phyloP scores from a whole-genome alignment of 176 grass and related monocot genomes.

The Musa troglodytarum region DNA sequence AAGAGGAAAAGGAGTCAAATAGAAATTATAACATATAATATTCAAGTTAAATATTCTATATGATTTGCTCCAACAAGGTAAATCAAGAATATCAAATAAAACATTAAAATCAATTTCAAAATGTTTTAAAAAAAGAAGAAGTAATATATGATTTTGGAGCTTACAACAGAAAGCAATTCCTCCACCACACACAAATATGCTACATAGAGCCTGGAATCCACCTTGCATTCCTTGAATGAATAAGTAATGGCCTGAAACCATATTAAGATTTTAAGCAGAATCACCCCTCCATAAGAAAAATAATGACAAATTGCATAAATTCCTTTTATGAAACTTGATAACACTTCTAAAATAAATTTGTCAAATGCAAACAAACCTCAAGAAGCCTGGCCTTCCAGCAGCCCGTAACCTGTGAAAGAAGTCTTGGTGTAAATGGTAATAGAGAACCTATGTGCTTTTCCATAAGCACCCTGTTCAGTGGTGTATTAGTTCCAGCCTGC shows the following conservation, averaged over 20 bases:
- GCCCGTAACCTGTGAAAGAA: slow-evolving; percentile 8
- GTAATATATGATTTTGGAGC: neutral
- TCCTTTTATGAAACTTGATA: neutral
- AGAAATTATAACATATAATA: neutral
- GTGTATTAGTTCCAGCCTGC: neutral
- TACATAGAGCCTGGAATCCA: neutral
- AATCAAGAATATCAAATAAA: neutral
- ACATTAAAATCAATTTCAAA: neutral
- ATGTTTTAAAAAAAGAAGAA: neutral
- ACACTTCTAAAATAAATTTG: neutral
- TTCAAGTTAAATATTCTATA: too few relatives aligned
- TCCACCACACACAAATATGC: slow-evolving; percentile 1
- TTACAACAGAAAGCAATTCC: slow-evolving; percentile 4
- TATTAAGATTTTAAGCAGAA: neutral
- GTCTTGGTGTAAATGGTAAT: neutral
- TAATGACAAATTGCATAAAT: neutral
- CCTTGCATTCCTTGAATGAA: slow-evolving; percentile 17
- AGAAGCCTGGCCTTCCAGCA: slow-evolving; percentile 12
- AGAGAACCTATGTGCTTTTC: slow-evolving; percentile 2
- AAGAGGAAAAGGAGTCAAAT: neutral
- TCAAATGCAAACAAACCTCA: slow-evolving; percentile 16
- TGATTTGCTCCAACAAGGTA: too few relatives aligned
- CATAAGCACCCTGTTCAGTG: neutral
- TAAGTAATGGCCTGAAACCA: slow-evolving; percentile 9
- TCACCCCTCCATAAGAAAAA: neutral